phyloP scores from a whole-genome alignment of 2,329 filamentous ascomycete genomes.

The Arthrobotrys conoides region DNA sequence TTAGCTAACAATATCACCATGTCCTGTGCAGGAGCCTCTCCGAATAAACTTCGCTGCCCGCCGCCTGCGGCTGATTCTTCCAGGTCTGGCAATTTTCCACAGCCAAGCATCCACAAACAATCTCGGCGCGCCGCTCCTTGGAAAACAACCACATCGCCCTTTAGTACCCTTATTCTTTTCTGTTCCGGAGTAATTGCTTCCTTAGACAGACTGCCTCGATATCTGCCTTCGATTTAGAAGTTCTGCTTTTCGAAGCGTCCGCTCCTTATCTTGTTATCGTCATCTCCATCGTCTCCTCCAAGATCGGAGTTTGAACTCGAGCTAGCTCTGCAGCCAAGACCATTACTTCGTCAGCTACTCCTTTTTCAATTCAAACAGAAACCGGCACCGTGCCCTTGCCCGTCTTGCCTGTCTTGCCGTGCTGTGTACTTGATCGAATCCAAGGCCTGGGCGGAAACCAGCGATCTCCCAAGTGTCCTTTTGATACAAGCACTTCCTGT shows the following conservation, averaged over 20 bases:
- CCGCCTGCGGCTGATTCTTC: conserved; percentile 17
- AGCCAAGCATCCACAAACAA: conserved; percentile 23
- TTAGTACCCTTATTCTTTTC: background rate
- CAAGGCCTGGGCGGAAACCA: conserved; percentile 15
- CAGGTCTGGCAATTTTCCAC: conserved; percentile 21
- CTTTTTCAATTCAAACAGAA: conserved; percentile 12
- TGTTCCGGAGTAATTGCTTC: background rate
- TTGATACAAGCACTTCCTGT: conserved; percentile 26
- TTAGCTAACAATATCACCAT: background rate
- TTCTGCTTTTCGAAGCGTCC: conserved; percentile 51
- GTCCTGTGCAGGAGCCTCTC: background rate
- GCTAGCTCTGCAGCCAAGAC: conserved; percentile 14
- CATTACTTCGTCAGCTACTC: conserved; percentile 22
- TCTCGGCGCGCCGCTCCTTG: background rate
- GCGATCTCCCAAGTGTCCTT: conserved; percentile 27
- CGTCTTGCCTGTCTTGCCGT: background rate
- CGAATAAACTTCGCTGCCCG: too few species aligned
- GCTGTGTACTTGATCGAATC: background rate
- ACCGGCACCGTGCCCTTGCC: conserved; percentile 5
- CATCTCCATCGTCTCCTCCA: background rate
- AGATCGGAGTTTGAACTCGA: background rate
- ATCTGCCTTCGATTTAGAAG: background rate
- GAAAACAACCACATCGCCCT: conserved; percentile 22
- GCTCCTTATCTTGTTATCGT: conserved; percentile 24
- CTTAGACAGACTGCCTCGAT: background rate